These are phyloP conservation scores for Heritiera fomes DNA, from an alignment of 345 rosid genomes.

Conservation along the genomic window DNA sequence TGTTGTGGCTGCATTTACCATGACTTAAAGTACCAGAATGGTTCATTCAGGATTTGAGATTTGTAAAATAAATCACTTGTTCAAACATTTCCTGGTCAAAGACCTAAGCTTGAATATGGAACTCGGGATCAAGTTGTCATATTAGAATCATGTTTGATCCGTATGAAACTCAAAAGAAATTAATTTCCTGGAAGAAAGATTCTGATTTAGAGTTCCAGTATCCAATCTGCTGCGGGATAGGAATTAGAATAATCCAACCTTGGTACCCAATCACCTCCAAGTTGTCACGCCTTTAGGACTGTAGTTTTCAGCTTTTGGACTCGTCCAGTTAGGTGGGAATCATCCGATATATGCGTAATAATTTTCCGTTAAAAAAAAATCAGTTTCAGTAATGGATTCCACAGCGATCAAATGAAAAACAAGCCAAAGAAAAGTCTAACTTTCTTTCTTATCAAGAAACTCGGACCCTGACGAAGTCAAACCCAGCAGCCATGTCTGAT, in stretches of 20 bases:
- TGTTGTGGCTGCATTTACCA: not conserved
- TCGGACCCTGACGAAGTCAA: slow-evolving; percentile 2
- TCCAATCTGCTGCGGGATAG: not conserved
- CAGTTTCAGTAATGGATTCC: not conserved
- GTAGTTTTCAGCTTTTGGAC: not conserved
- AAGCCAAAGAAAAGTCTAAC: not conserved
- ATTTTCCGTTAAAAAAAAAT: not conserved
- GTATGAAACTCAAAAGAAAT: no score
- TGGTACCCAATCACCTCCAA: not conserved
- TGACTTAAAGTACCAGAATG: not conserved
- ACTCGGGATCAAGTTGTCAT: not conserved
- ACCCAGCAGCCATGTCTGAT: not conserved
- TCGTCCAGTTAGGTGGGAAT: not conserved
- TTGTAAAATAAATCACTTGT: not conserved
- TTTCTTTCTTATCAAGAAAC: not conserved
- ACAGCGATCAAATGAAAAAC: not conserved
- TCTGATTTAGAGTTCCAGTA: not conserved
- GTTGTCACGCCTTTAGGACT: not conserved
- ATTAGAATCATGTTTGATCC: not conserved
- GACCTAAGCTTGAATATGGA: not conserved
- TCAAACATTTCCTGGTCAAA: not conserved
- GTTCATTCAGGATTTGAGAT: not conserved
- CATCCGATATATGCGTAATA: not conserved
- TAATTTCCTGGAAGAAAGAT: no score
- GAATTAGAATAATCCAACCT: not conserved